Percentiles rank a stretch among this genome's conserved stretches.
These are phyloP conservation scores for Stachybotrys echinatus DNA, from an alignment of 2,329 filamentous ascomycete genomes.

Conservation along the genomic window DNA sequence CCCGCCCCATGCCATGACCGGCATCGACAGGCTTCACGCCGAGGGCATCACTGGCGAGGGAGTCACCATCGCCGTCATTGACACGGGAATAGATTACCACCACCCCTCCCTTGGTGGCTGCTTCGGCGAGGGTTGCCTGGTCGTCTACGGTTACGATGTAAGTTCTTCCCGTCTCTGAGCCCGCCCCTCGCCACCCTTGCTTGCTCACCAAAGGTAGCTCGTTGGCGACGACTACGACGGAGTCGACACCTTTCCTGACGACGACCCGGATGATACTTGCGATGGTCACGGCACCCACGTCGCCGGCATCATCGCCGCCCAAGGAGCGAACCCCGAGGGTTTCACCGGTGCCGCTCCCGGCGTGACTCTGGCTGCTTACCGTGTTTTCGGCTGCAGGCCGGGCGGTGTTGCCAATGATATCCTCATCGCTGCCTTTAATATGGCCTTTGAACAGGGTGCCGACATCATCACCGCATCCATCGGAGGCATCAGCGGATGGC, in stretches of 20 bases:
- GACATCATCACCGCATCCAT: conserved; percentile 53
- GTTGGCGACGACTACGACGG: conserved; percentile 49
- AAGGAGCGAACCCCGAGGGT: conserved; percentile 40
- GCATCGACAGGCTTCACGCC: conserved; percentile 46
- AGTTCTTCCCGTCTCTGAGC: neutral
- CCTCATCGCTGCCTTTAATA: conserved; percentile 53
- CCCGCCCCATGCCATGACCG: conserved; percentile 50
- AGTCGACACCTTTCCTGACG: conserved; percentile 33
- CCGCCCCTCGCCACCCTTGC: neutral
- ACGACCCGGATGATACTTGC: conserved; percentile 48
- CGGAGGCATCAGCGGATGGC: conserved; percentile 46
- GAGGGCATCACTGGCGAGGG: conserved; percentile 44
- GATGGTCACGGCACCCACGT: conserved; percentile 57
- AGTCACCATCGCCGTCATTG: conserved; percentile 48
- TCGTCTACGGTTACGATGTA: conserved; percentile 48
- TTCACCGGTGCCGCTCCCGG: conserved; percentile 53
- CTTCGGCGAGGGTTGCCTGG: conserved; percentile 54
- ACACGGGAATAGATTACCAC: conserved; percentile 55
- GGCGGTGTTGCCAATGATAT: conserved; percentile 46
- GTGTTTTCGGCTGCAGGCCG: conserved; percentile 51
- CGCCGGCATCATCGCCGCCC: conserved; percentile 57
- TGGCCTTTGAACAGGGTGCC: conserved; percentile 54
- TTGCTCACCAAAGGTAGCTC: conserved; percentile 17
- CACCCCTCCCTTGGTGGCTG: conserved; percentile 61
- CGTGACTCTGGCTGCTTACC: conserved; percentile 51